Base-by-base conservation (phyloP, 2,329 filamentous ascomycete species). In the Neopestalotiopsis sp. region DNA sequence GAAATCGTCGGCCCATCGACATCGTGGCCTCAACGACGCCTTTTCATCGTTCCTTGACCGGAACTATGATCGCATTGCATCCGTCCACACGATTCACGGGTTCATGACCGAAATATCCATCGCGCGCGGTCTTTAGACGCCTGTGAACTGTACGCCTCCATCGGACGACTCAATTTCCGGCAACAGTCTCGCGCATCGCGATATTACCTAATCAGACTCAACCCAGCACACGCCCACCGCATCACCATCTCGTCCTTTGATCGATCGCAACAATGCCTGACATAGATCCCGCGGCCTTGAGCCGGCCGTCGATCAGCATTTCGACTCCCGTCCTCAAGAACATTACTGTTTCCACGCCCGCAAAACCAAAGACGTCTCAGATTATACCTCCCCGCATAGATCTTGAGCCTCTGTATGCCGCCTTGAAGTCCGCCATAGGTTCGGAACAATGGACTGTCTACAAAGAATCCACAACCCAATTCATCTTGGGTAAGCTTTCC, bases 221-320 rank as follows among this genome's bases (percentile, higher is more conserved):
- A 59, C 30, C 68, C 65, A 59, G 52, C 68, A 34, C 30, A 52
- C 38, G 30, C 12, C 14, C n/a, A 57, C 34, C 24, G 17, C 14
- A 42, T 38, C 34, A 38, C 34, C 34, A 38, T 40, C 65, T 34
- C 67, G 65, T 59, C 57, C 24, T 52, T 52, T 52, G 45, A 45
- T 42, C 69, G 75, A 64, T 71, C 75, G 59, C 59, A 62, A 77
- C 72, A 73, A 91, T 91, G 89, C 89, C 89, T 75, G 90, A 91
- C 82, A 91, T 92, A 82, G 90, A 91, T 83, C 90, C 90, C 76
- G 89, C 90, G 83, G 89, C 90, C 72, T 81, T 92, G 75, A 91
- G 89, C 84, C 88, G 89, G 76, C 87, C 88, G 71, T 81, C 88
- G 62, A 79, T 86, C 78, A 85, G 81, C 78, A 83, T 90, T 67